phyloP scores from a whole-genome alignment of 2,329 filamentous ascomycete genomes.

The Cytospora mali region DNA sequence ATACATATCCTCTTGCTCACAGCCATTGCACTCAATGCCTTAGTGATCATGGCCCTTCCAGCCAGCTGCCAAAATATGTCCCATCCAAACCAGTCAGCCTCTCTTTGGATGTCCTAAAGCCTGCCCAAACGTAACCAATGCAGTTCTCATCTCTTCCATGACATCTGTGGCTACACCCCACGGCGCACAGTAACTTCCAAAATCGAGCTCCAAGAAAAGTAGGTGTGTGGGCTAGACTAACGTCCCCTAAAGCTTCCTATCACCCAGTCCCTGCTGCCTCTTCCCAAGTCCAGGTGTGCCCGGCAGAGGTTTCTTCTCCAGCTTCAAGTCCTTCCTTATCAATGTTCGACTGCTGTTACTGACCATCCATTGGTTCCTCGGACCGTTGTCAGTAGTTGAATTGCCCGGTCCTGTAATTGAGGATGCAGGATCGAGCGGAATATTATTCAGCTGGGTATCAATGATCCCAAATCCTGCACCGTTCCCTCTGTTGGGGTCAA shows the following conservation, averaged over 20 bases:
- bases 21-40: background rate
- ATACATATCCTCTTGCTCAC: background rate
- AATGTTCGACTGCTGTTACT: background rate
- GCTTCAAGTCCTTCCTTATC: conserved; percentile 1
- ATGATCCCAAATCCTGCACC: conserved; percentile 25
- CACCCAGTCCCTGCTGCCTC: conserved; percentile 6
- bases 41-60: background rate
- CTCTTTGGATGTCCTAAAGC: conserved; percentile 2
- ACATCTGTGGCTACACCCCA: background rate
- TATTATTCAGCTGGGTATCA: background rate
- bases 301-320: conserved; percentile 23
- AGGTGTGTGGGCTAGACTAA: conserved; percentile 21
- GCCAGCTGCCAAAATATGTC: conserved; percentile 1
- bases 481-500: conserved; percentile 23
- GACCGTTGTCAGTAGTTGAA: background rate
- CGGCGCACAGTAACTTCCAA: conserved; percentile 8
- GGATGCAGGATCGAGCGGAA: background rate
- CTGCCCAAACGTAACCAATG: conserved; percentile 9
- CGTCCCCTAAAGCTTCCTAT: conserved; percentile 25
- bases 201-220: background rate
- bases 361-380: background rate
- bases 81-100: background rate
- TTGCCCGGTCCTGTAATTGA: background rate
- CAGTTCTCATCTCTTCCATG: background rate
- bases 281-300: conserved; percentile 22